These are phyloP conservation scores for Metschnikowia kofuensis DNA, from an alignment of 805 yeast genomes.

Conservation along the genomic window DNA sequence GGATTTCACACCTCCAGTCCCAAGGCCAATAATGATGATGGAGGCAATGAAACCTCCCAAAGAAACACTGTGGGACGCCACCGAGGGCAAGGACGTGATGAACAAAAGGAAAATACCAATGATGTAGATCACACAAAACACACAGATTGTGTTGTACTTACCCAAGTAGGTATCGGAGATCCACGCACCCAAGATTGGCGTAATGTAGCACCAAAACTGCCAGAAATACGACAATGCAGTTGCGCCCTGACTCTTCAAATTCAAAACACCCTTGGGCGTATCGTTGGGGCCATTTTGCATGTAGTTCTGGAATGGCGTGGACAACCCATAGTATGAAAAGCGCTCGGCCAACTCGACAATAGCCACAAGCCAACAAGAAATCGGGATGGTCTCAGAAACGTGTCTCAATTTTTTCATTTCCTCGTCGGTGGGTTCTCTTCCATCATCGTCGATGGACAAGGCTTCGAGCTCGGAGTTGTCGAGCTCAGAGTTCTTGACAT, in stretches of 20 bases:
- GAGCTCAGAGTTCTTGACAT: neutral
- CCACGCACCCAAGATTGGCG: conserved; percentile 76
- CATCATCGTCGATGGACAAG: conserved; percentile 25
- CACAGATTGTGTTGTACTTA: conserved; percentile 63
- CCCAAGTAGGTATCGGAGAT: conserved; percentile 75
- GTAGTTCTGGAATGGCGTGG: conserved; percentile 75
- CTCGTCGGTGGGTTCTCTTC: conserved; percentile 49
- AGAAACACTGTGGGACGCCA: conserved; percentile 48
- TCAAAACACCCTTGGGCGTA: conserved; percentile 51
- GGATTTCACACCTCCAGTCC: conserved; percentile 80
- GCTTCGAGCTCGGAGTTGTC: conserved; percentile 10
- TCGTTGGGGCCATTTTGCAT: conserved; percentile 55
- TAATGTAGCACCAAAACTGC: conserved; percentile 80
- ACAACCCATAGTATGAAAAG: conserved; percentile 75
- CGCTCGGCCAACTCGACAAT: conserved; percentile 79
- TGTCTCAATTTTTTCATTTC: conserved; percentile 52
- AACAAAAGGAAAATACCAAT: conserved; percentile 62
- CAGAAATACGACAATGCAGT: conserved; percentile 71
- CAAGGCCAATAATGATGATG: conserved; percentile 63
- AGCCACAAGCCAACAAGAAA: conserved; percentile 60
- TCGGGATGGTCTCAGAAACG: conserved; percentile 50
- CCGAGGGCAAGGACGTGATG: conserved; percentile 65
- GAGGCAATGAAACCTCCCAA: conserved; percentile 61
- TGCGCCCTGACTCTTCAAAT: conserved; percentile 59
- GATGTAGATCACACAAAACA: conserved; percentile 57